Evolutionary conservation across 2,329 filamentous ascomycete genomes (phyloP).

Genomic region (Raffaelea albimanens): DNA sequence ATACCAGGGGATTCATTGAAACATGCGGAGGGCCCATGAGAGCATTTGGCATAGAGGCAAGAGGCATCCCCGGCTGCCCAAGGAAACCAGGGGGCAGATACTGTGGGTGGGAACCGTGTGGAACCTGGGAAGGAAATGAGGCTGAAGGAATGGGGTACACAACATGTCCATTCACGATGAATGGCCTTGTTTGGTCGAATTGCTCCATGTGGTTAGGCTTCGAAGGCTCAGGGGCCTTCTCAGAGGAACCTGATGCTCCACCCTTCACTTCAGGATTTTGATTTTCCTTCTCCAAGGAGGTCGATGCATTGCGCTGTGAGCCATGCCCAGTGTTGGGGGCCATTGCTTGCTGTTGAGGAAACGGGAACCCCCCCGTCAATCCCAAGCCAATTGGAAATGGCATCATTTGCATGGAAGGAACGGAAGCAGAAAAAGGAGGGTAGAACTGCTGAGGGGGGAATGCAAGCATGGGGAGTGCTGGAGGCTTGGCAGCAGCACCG

Average conservation of each 20-base stretch:
- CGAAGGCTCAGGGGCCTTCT: constrained; percentile 21
- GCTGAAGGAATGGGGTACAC: constrained; percentile 21
- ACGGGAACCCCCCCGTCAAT: constrained; percentile 13
- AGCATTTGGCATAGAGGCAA: constrained; percentile 13
- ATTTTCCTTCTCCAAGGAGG: constrained; percentile 12
- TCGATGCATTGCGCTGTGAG: constrained; percentile 11
- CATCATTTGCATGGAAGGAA: constrained; percentile 27
- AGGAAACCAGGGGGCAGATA: constrained; percentile 11
- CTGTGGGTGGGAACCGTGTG: constrained; percentile 6
- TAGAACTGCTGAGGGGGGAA: constrained; percentile 11
- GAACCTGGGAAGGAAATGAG: constrained; percentile 6
- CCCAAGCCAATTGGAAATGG: constrained; percentile 29
- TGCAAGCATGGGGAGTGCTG: constrained; percentile 17
- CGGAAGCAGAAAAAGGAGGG: constrained; percentile 11
- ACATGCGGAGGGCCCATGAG: constrained; percentile 16
- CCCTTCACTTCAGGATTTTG: constrained; percentile 14
- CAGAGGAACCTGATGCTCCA: constrained; percentile 7
- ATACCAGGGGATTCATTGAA: constrained; percentile 13
- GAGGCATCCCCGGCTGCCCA: constrained; percentile 12
- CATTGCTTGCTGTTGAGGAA: constrained; percentile 1
- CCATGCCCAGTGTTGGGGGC: not conserved
- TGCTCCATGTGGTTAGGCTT: constrained; percentile 33
- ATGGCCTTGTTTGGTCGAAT: constrained; percentile 36
- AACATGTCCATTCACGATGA: constrained; percentile 27
- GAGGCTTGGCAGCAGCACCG: constrained; percentile 3